Base-by-base conservation (phyloP, 169 alveolate genomes). In the Cryptosporidium xiaoi region DNA sequence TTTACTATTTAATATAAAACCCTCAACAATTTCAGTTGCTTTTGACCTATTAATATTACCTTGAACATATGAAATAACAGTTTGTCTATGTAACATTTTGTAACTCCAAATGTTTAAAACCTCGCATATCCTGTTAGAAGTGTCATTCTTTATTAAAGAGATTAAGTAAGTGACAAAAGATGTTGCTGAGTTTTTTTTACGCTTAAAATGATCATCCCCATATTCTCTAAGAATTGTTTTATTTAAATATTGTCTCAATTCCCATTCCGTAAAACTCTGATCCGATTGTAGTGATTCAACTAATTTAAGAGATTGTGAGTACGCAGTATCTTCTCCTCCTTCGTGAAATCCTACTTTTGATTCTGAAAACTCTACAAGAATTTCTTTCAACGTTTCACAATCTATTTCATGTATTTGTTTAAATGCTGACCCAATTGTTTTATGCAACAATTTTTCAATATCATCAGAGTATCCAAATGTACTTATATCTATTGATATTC, bases 251-350 rank as follows among this genome's bases (percentile, higher is more conserved):
- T 77, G n/a, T 15, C 87, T 56, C 18, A 56, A 29, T 62, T 77
- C 87, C 87, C 87, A 77, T 60, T 77, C 87, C 0, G 87, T 60
- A 33, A 58, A 77, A 24, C 64, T 71, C 15, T n/a, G 62, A 40
- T 24, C 18, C 29, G 44, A 46, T 40, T 77, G 87, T 16, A 77
- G 29, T 1, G 71, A 40, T 16, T 77, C 56, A 20, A 77, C 40
- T 24, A 77, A 13, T 3, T 34, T 40, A 51, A 40, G 18, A 12
- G 50, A 36, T 62, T 77, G 65, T 6, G 71, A 77, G 40, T 60
- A 60, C 1, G 87, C 36, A 40, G 71, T 77, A 31, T 77, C 71
- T 24, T 55, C 18, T 46, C 68, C 83, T 1, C 40, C 15, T 5
- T 71, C 53, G 18, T 33, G 36, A 62, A 77, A 60, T 10, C 46